Percentiles rank a stretch among this genome's conserved stretches.
These are phyloP conservation scores for Schoenoplectus triqueter DNA, from an alignment of 202 grass and related monocot genomes.

Conservation along the genomic window DNA sequence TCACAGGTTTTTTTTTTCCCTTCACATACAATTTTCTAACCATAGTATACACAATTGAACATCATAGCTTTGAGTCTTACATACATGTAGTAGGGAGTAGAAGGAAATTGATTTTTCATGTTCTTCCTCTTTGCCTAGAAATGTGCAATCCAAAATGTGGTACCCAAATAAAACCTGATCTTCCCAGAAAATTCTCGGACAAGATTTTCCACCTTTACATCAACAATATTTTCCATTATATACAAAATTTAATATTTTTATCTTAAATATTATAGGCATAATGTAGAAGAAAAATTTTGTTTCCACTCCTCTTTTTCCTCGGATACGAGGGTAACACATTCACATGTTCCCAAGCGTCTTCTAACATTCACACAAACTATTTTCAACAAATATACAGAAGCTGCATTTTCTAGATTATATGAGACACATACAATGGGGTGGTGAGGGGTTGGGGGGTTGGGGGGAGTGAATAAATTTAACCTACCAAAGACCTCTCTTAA, in stretches of 20 bases:
- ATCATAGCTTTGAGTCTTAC: too few species aligned
- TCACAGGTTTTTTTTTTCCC: too few species aligned
- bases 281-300: background rate
- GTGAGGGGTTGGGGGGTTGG: too few species aligned
- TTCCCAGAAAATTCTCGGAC: too few species aligned
- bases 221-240: slow-evolving; percentile 15
- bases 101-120: too few species aligned
- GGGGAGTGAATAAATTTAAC: background rate
- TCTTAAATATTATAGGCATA: background rate
- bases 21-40: too few species aligned
- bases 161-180: too few species aligned
- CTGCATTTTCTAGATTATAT: slow-evolving; percentile 21
- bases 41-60: too few species aligned
- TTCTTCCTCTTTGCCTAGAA: too few species aligned
- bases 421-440: background rate
- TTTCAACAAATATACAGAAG: slow-evolving; percentile 34
- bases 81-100: too few species aligned
- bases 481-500: background rate
- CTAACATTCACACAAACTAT: slow-evolving; percentile 19
- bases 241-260: slow-evolving; percentile 6
- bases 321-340: too few species aligned
- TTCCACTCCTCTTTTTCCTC: background rate
- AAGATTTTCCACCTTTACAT: background rate
- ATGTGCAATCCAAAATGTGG: too few species aligned
- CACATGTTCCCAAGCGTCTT: background rate